Conservation (phyloP, 1,284 basidiomycete species). For the Farysia itapuensis region DNA sequence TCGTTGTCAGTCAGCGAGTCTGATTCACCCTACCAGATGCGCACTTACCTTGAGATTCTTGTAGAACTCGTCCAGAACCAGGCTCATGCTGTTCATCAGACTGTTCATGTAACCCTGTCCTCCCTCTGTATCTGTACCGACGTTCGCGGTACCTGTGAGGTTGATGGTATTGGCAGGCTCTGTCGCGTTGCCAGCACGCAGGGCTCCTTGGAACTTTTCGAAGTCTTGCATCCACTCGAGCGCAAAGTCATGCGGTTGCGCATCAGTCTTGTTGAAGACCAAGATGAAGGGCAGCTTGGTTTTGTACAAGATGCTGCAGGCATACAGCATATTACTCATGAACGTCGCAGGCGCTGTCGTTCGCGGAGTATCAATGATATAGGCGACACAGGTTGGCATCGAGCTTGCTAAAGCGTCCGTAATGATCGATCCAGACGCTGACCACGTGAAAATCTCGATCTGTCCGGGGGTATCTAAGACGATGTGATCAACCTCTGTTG, state of each 20-base stretch:
- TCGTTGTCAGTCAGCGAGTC: neutral
- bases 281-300: conserved; percentile 94
- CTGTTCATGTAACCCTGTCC: conserved; percentile 95
- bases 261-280: conserved; percentile 99
- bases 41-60: conserved; percentile 79
- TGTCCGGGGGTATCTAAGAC: conserved; percentile 97
- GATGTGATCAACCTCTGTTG: conserved; percentile 80
- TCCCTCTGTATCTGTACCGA: conserved; percentile 17
- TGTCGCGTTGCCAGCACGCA: conserved; percentile 59
- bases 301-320: conserved; percentile 98
- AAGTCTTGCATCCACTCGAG: conserved; percentile 99
- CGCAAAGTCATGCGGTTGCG: conserved; percentile 83
- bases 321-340: conserved; percentile 99
- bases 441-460: conserved; percentile 99
- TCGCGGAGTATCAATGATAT: conserved; percentile 95
- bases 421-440: conserved; percentile 95
- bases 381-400: conserved; percentile 90
- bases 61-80: conserved; percentile 98
- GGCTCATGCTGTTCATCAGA: conserved; percentile 97
- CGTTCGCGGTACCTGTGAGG: conserved; percentile 4
- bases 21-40: neutral
- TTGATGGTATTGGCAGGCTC: conserved; percentile 62
- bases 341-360: conserved; percentile 95
- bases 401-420: conserved; percentile 95
- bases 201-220: conserved; percentile 68